These are phyloP conservation scores for Metschnikowia matae DNA, from an alignment of 805 yeast species.

Conservation along the genomic window DNA sequence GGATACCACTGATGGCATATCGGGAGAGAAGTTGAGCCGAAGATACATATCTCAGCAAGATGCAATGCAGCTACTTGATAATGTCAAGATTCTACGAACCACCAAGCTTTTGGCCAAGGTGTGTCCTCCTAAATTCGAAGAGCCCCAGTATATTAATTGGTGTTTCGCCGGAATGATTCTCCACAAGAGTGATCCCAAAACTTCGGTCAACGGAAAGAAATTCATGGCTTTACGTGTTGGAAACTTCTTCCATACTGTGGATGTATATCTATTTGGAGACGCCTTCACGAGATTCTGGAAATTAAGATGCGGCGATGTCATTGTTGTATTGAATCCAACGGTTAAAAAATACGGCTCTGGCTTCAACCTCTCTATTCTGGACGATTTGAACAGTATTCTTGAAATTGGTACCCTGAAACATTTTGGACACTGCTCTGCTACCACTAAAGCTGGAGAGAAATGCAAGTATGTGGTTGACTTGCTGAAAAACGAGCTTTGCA, in stretches of 20 bases:
- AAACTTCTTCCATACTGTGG: slow-evolving; percentile 58
- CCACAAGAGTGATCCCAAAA: slow-evolving; percentile 50
- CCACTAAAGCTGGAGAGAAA: slow-evolving; percentile 41
- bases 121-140: slow-evolving; percentile 58
- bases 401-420: slow-evolving; percentile 72
- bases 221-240: slow-evolving; percentile 63
- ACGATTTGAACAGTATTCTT: slow-evolving; percentile 48
- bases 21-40: slow-evolving; percentile 14
- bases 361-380: slow-evolving; percentile 55
- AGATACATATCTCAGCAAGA: slow-evolving; percentile 7
- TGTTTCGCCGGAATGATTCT: slow-evolving; percentile 70
- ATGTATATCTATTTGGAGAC: slow-evolving; percentile 59
- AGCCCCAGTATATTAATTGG: slow-evolving; percentile 75
- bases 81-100: slow-evolving; percentile 53
- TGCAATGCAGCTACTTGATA: slow-evolving; percentile 30
- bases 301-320: slow-evolving; percentile 65
- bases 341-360: slow-evolving; percentile 35
- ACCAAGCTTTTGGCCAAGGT: slow-evolving; percentile 62
- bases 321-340: slow-evolving; percentile 73
- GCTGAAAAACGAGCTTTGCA: slow-evolving; percentile 55
- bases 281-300: slow-evolving; percentile 74
- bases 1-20: slow-evolving; percentile 6
- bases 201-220: slow-evolving; percentile 41
- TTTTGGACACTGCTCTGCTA: slow-evolving; percentile 61
- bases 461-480: slow-evolving; percentile 64